Base-by-base conservation (phyloP, 352 stramenopile species). In the Pythium guiyangense region DNA sequence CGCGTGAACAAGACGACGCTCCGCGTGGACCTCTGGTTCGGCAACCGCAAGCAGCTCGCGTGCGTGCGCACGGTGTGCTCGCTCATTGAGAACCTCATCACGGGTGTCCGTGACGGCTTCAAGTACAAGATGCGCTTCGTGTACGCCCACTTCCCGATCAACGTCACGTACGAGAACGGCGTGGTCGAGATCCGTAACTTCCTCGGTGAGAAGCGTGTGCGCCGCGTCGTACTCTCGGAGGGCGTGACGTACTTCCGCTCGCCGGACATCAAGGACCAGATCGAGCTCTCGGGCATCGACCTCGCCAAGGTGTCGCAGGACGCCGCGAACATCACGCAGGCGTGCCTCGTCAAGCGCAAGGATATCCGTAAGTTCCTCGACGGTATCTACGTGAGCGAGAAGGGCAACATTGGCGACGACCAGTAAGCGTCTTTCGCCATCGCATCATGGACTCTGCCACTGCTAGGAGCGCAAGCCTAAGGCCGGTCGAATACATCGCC, bases 301-400 rank as follows among this genome's bases (percentile, higher is more conserved):
- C 93, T 99, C 66, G 79, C 96, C 58, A 90, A 93, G 62, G 97
- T 99, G 55, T 99, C 96, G 60, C 90, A 94, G 78, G 81, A 95
- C 63, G 71, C 64, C 31, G 79, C 84, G 57, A 93, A 90, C 77
- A 94, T 94, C 70, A 79, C 84, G 68, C 82, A 92, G 71, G 71
- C 80, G 60, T 92, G 82, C 56, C 71, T 94, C 40, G 84, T 94
- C 62, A 83, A 86, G 66, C 74, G 79, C 67, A 94, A 92, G 78
- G 84, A 94, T 94, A 98, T 99, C 76, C 97, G 97, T 98, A 99
- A 99, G 88, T 99, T 99, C 88, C 86, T 99, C 49, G 97, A 99
- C 77, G 97, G 97, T 97, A 99, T 99, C 77, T 99, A 99, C 86
- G 97, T 99, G 52, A 98, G 85, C 44, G 96, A 99, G 73, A 99